phyloP scores from a whole-genome alignment of 768 basidiomycete species.

The Hypholoma fasciculare region DNA sequence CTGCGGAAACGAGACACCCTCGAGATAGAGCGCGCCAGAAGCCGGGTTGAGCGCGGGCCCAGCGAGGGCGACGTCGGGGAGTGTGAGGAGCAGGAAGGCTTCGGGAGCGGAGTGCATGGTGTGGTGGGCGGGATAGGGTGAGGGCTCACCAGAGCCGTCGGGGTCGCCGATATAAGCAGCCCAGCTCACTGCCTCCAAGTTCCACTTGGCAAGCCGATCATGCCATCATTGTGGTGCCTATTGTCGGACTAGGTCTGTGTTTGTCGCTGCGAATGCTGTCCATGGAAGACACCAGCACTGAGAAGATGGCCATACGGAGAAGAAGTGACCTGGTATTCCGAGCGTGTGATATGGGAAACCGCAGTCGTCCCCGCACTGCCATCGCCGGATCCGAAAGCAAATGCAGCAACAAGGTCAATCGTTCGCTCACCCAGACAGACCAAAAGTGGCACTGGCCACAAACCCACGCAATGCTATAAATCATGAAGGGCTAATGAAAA shows the following conservation, averaged over 20 bases:
- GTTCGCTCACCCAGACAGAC: too few species aligned
- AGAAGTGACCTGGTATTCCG: too few species aligned
- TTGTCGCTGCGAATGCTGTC: too few species aligned
- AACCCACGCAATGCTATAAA: not conserved
- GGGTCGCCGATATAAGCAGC: too few species aligned
- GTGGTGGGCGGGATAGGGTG: not conserved
- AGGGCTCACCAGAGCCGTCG: too few species aligned
- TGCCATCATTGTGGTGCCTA: not conserved
- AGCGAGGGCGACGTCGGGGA: conserved; percentile 47
- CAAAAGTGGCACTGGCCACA: not conserved
- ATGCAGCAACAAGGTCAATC: too few species aligned
- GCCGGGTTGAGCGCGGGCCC: conserved; percentile 28
- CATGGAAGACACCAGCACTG: too few species aligned
- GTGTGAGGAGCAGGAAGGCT: conserved; percentile 55
- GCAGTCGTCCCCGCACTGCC: not conserved
- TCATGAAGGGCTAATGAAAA: not conserved
- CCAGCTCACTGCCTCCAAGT: conserved; percentile 5
- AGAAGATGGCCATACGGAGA: not conserved
- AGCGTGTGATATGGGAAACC: too few species aligned
- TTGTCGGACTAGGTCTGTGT: not conserved
- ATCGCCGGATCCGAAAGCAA: too few species aligned
- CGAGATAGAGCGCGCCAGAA: conserved; percentile 50
- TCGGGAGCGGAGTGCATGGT: conserved; percentile 23
- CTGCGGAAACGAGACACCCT: conserved; percentile 58
- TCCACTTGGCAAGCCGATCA: conserved; percentile 7